A percentile compares a stretch with the other conserved stretches of the same genome.
Evolutionary conservation across 768 basidiomycete genomes (phyloP).

Genomic region (Mycena albidolilacea): DNA sequence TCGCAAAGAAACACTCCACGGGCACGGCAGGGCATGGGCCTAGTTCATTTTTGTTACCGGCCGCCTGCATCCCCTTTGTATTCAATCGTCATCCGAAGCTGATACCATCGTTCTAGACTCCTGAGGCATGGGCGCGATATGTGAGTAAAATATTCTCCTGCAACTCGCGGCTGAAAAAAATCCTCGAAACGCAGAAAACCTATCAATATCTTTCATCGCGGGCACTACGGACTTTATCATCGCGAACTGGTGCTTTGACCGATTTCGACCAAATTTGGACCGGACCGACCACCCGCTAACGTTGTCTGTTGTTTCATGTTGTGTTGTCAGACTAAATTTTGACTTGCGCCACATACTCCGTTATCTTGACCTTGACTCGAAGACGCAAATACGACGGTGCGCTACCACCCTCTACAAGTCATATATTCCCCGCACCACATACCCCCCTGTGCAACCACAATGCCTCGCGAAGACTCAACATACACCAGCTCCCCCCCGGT

Average conservation of each 20-base stretch:
- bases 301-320: constrained; percentile 15
- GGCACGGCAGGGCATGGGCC: too few species aligned
- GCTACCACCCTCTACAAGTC: not conserved
- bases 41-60: too few species aligned
- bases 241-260: constrained; percentile 19
- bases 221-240: not conserved
- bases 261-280: not conserved
- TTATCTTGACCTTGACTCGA: constrained; percentile 26
- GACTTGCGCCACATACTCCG: constrained; percentile 29
- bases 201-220: too few species aligned
- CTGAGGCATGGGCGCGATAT: too few species aligned
- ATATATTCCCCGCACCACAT: not conserved
- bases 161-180: not conserved
- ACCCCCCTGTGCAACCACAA: not conserved
- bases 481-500: constrained; percentile 12
- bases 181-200: not conserved
- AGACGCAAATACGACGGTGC: constrained; percentile 11
- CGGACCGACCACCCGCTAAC: constrained; percentile 23
- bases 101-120: too few species aligned
- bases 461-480: constrained; percentile 21
- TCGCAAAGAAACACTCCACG: not conserved
- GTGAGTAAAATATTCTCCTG: too few species aligned
- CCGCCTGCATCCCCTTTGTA: too few species aligned
- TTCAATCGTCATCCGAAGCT: too few species aligned
- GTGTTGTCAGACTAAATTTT: constrained; percentile 21